Base-by-base conservation (phyloP, 768 basidiomycete species). In the Kwoniella dendrophila region DNA sequence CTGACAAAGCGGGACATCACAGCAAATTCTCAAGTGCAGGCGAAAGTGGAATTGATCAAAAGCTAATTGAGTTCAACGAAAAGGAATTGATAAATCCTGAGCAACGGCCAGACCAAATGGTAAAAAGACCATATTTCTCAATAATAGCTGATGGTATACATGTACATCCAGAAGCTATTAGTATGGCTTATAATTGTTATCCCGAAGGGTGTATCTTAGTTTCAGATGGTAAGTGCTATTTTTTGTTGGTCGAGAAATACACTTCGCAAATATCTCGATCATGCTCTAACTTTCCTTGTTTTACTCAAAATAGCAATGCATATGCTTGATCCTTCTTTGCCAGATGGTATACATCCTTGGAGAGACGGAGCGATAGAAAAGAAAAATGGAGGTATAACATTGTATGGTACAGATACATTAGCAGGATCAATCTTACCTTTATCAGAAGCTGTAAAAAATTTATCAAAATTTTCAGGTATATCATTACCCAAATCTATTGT, bases 81-180 rank as follows among this genome's bases (percentile, higher is more conserved):
- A n/a, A n/a, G n/a, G n/a, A n/a, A n/a, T n/a, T n/a, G n/a, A n/a
- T n/a, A n/a, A n/a, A n/a, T n/a, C n/a, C n/a, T n/a, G 50, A 7
- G 20, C 14, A 18, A 32, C 27, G 27, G 12, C 12, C 11, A n/a
- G 55, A 61, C 8, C 24, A 34, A 6, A 49, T 30, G 29, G 86
- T 86, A 80, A 82, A 83, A 69, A 81, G 90, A 65, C 92, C 92
- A 14, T 94, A 86, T 78, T 95, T 90, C 71, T 90, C 88, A 56
- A 81, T 94, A 55, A 95, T 94, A 64, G 91, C 91, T 6, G 92
- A 95, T 75, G 92, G 92, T 0, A 86, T 92, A 56, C 92, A 95
- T 74, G 89, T 86, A 12, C 92, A 94, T 77, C 92, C 92, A 16
- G 90, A 92, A 75, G 90, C 90, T 44, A 89, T 94, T 59, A 83